Evolutionary conservation across 2,329 filamentous ascomycete species (phyloP), one percentile per base, ranked within the genome.

Genomic region (Ploettnerulaceae sp.): DNA sequence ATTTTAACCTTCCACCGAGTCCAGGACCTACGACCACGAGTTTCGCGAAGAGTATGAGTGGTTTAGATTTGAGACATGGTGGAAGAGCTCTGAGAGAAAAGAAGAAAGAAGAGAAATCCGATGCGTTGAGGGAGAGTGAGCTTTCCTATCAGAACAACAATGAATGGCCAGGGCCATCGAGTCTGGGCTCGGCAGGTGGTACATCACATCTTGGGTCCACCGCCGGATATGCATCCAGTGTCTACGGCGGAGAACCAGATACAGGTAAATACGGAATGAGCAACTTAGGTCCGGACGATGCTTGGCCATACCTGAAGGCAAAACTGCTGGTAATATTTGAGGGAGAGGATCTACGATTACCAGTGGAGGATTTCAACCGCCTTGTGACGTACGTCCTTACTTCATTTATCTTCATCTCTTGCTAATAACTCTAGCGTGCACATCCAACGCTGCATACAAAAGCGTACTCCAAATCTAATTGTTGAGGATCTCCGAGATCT

Each of bases 1-100:
- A 81, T 52, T 90, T 91, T 66, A 85, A 81, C 47, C 67, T 86
- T 1, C 86, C 86, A 1, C 75, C 82, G 6, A 89, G 83, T 50
- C 85, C 86, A 1, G 82, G 77, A 0, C 79, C 82, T 11, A 76
- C 74, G 40, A 76, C 73, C 42, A 76, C 74, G 20, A 72, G 77
- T 24, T 95, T 97, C 63, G 75, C 82, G 28, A 94, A 93, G 67
- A 85, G 84, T 3, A 86, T 93, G 61, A 91, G 86, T 49, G 86
- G 85, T 0, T 71, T 91, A 33, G 87, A 91, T 65, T 69, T 91
- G 20, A 75, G 87, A 41, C 86, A 91, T 67, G 87, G 84, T 32
- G 86, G 83, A 1, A 77, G 84, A 32, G 85, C 82, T 5, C 67
- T 90, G 35, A 77, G 86, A 28, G 89, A 95, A 62, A 95, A 91